phyloP scores from a whole-genome alignment of 2,329 filamentous ascomycete species.

The Ophiostoma perfectum region DNA sequence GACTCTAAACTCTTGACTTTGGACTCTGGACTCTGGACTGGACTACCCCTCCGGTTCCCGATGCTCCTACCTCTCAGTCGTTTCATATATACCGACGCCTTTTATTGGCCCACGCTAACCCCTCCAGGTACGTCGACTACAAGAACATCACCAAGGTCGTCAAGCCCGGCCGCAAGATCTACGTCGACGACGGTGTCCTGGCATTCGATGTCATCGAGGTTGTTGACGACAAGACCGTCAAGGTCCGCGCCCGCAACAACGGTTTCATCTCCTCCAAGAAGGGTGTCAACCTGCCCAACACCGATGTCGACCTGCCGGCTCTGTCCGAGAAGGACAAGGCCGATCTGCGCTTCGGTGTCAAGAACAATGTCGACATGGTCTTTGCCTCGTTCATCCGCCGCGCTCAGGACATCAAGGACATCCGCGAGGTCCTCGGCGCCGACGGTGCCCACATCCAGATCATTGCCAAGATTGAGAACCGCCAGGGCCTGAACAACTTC shows the following conservation, averaged over 20 bases:
- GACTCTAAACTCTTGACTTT: background rate
- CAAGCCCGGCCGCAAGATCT: slow-evolving; percentile 80
- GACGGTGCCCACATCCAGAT: slow-evolving; percentile 97
- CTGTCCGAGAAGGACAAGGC: slow-evolving; percentile 97
- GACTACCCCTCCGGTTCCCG: slow-evolving; percentile 2
- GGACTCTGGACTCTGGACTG: background rate
- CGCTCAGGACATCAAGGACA: slow-evolving; percentile 85
- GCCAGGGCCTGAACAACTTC: slow-evolving; percentile 99
- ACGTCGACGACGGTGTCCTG: slow-evolving; percentile 96
- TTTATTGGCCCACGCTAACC: slow-evolving; percentile 9
- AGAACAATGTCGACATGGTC: slow-evolving; percentile 98
- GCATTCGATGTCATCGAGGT: slow-evolving; percentile 91
- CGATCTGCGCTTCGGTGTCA: slow-evolving; percentile 90
- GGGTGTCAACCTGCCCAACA: slow-evolving; percentile 98
- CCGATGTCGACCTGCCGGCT: slow-evolving; percentile 94
- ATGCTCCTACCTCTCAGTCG: background rate
- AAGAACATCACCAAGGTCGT: slow-evolving; percentile 99
- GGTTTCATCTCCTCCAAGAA: slow-evolving; percentile 98
- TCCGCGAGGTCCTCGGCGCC: slow-evolving; percentile 83
- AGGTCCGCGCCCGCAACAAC: slow-evolving; percentile 87
- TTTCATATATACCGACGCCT: background rate
- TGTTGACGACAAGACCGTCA: slow-evolving; percentile 81
- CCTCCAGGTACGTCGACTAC: slow-evolving; percentile 84
- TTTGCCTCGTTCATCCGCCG: slow-evolving; percentile 98
- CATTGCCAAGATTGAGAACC: slow-evolving; percentile 99